Conservation (phyloP, 2,329 filamentous ascomycete genomes). For the Epichloe hybrida region DNA sequence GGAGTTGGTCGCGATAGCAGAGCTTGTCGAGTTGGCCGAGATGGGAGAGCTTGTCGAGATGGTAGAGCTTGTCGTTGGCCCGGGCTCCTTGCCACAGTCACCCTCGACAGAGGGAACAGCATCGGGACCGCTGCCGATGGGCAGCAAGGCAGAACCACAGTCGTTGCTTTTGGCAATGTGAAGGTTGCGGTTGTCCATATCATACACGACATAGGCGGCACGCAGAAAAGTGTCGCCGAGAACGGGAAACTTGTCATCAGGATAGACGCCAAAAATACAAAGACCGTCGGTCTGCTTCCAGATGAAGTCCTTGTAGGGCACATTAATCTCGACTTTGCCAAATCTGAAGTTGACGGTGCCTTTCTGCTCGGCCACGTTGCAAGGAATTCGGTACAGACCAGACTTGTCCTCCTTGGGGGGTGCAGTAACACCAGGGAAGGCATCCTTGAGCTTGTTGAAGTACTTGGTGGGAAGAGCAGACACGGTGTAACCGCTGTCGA, state of each 20-base stretch:
- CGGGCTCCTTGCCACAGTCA: constrained; percentile 14
- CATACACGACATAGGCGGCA: constrained; percentile 30
- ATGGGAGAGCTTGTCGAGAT: not conserved
- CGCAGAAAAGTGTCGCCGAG: constrained; percentile 32
- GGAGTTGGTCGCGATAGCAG: not conserved
- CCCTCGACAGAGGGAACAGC: constrained; percentile 19
- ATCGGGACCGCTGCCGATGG: constrained; percentile 26
- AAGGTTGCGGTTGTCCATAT: constrained; percentile 26
- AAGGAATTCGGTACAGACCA: constrained; percentile 36
- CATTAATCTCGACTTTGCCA: constrained; percentile 28
- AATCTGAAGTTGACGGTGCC: constrained; percentile 36
- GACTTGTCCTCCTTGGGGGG: constrained; percentile 10
- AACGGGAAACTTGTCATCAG: constrained; percentile 24
- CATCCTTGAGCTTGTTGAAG: constrained; percentile 29
- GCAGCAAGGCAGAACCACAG: constrained; percentile 24
- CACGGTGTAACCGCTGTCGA: constrained; percentile 55
- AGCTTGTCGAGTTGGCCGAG: constrained; percentile 5
- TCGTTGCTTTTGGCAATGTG: constrained; percentile 24
- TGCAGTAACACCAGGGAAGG: constrained; percentile 18
- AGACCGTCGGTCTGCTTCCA: constrained; percentile 20
- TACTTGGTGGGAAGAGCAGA: constrained; percentile 50
- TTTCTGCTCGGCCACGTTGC: constrained; percentile 18
- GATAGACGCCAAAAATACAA: constrained; percentile 33
- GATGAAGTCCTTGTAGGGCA: constrained; percentile 33
- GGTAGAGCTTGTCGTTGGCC: constrained; percentile 4